phyloP scores from a whole-genome alignment of 192 early-diverging fungal genomes.

The Lobosporangium transversale region DNA sequence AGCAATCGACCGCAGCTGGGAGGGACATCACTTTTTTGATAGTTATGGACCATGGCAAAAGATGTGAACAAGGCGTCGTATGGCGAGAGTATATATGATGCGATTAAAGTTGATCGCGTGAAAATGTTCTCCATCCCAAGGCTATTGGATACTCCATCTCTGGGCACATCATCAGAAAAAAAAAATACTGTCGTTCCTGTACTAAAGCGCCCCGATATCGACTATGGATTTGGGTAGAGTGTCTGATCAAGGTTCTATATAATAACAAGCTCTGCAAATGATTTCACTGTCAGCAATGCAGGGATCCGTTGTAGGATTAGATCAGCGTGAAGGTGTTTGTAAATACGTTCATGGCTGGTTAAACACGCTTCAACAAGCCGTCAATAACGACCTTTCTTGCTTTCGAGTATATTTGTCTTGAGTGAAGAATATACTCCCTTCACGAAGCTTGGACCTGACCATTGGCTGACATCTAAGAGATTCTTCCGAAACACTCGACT shows the following conservation, averaged over 20 bases:
- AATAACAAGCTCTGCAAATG: slow-evolving; percentile 21
- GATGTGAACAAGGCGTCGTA: not conserved
- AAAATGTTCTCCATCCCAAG: not conserved
- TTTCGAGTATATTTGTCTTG: slow-evolving; percentile 23
- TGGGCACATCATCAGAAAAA: too few relatives aligned
- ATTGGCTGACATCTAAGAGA: too few relatives aligned
- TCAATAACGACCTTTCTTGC: slow-evolving; percentile 11
- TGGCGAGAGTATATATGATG: not conserved
- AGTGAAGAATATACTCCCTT: slow-evolving; percentile 3
- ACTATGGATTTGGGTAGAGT: slow-evolving; percentile 57
- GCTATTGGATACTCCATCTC: not conserved
- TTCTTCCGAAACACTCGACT: too few relatives aligned
- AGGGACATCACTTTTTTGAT: too few relatives aligned
- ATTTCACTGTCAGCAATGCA: not conserved
- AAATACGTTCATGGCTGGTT: slow-evolving; percentile 10
- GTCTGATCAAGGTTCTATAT: slow-evolving; percentile 53
- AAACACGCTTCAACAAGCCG: slow-evolving; percentile 5
- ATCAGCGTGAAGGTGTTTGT: slow-evolving; percentile 22
- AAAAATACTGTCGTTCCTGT: not conserved
- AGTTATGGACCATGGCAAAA: too few relatives aligned
- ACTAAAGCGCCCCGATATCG: slow-evolving; percentile 52
- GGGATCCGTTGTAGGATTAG: slow-evolving; percentile 50
- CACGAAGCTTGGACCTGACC: slow-evolving; percentile 18
- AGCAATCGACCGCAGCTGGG: too few relatives aligned
- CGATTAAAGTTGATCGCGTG: slow-evolving; percentile 24